Percentiles rank a stretch among this genome's conserved stretches.
phyloP scores from a whole-genome alignment of 2,329 filamentous ascomycete species.

The Metarhizium anisopliae region DNA sequence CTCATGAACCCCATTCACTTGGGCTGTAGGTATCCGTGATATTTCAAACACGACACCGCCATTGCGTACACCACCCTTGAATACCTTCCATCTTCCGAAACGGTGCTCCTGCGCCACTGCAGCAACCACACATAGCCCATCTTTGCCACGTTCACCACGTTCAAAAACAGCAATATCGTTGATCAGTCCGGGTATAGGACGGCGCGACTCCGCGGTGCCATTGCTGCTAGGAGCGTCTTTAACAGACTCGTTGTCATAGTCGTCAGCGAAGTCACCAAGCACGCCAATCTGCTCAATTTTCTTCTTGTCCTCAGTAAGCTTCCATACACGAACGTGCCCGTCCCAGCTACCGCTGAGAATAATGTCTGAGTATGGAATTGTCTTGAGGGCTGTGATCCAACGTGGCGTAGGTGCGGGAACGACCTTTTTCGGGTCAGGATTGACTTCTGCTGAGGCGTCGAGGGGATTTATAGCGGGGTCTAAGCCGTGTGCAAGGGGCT shows the following conservation, averaged over 20 bases:
- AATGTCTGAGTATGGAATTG: slow-evolving; percentile 83
- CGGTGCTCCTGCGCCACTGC: slow-evolving; percentile 81
- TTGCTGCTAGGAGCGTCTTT: slow-evolving; percentile 10
- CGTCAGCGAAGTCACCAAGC: slow-evolving; percentile 37
- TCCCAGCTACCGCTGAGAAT: slow-evolving; percentile 90
- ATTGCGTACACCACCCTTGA: slow-evolving; percentile 56
- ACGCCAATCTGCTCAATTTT: slow-evolving; percentile 64
- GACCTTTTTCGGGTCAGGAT: slow-evolving; percentile 47
- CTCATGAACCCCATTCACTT: slow-evolving; percentile 24
- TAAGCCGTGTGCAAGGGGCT: slow-evolving; percentile 75
- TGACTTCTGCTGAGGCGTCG: slow-evolving; percentile 62
- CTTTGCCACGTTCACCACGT: slow-evolving; percentile 64
- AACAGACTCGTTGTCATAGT: slow-evolving; percentile 19
- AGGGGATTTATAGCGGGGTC: slow-evolving; percentile 61
- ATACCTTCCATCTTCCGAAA: slow-evolving; percentile 70
- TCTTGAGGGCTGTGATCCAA: slow-evolving; percentile 82
- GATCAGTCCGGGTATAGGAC: slow-evolving; percentile 61
- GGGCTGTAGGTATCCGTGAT: slow-evolving; percentile 33
- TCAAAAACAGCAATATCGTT: slow-evolving; percentile 88
- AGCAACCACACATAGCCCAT: slow-evolving; percentile 76
- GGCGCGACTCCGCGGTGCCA: slow-evolving; percentile 5
- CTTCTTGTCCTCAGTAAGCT: slow-evolving; percentile 72
- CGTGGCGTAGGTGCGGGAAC: slow-evolving; percentile 61
- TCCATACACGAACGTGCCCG: slow-evolving; percentile 79
- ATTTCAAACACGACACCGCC: slow-evolving; percentile 86